A percentile compares a stretch with the other conserved stretches of the same genome.
These are phyloP conservation scores for Sanghuangporus baumii DNA, from an alignment of 1,284 basidiomycete genomes.

Conservation along the genomic window DNA sequence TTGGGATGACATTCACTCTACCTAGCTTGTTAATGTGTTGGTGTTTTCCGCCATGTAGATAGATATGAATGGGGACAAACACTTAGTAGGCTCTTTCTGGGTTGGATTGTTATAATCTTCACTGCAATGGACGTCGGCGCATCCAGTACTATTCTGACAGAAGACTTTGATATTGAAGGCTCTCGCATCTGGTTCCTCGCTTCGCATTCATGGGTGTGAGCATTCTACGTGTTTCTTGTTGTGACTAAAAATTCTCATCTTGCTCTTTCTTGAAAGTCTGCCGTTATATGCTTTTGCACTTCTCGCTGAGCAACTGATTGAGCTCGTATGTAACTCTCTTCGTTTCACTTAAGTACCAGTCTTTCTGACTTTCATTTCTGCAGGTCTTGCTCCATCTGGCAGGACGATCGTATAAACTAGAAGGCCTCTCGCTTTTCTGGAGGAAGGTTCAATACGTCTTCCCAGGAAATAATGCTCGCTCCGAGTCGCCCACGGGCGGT, in stretches of 20 bases:
- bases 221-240: no score
- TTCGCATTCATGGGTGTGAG: conserved; percentile 15
- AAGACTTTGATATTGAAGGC: conserved; percentile 9
- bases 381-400: conserved; percentile 10
- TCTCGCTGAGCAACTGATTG: conserved; percentile 10
- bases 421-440: conserved; percentile 11
- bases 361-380: background rate
- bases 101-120: conserved; percentile 6
- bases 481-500: background rate
- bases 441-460: background rate
- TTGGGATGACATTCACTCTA: background rate
- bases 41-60: background rate
- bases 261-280: background rate
- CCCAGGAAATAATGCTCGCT: background rate
- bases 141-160: conserved; percentile 3
- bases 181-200: conserved; percentile 16
- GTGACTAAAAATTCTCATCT: background rate
- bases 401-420: conserved; percentile 2
- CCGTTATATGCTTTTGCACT: conserved; percentile 13
- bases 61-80: conserved; percentile 18
- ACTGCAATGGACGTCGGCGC: conserved; percentile 14
- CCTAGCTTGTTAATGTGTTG: background rate
- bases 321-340: conserved; percentile 7
- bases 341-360: background rate
- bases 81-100: conserved; percentile 13